Evolutionary conservation across 2,329 filamentous ascomycete species (phyloP).

Genomic region (Colletotrichum tamarilloi): DNA sequence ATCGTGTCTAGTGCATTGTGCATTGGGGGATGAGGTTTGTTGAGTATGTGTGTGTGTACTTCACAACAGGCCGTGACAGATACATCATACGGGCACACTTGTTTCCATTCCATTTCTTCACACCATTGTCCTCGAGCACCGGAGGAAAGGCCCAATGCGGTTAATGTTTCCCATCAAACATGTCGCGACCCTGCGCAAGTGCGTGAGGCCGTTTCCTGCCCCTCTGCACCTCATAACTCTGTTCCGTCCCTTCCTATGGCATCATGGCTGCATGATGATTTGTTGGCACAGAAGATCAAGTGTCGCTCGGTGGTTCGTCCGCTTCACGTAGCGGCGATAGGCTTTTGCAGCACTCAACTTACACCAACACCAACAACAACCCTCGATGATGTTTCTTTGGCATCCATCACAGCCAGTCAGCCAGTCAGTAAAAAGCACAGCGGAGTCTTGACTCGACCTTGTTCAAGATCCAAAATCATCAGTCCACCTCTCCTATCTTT

Average conservation of each 20-base stretch:
- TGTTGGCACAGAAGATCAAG: not conserved
- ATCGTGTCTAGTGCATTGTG: not conserved
- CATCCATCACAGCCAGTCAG: not conserved
- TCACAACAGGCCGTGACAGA: not conserved
- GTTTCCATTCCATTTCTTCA: not conserved
- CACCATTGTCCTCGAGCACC: not conserved
- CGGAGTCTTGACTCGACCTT: not conserved
- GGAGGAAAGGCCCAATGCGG: not conserved
- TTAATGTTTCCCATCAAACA: not conserved
- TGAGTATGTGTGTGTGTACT: not conserved
- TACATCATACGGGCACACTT: not conserved
- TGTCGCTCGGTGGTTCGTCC: slow-evolving; percentile 1
- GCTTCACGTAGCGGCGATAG: not conserved
- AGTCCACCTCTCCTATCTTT: not conserved
- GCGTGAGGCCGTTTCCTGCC: slow-evolving; percentile 1
- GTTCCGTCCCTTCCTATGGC: not conserved
- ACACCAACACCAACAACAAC: not conserved
- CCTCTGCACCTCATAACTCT: slow-evolving; percentile 15
- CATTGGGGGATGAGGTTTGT: not conserved
- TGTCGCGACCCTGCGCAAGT: not conserved
- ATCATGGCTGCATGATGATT: not conserved
- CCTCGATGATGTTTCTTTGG: not conserved
- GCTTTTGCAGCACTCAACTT: not conserved
- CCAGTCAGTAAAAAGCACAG: not conserved
- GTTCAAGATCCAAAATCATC: not conserved